Evolutionary conservation across 345 rosid genomes (phyloP), one percentile per base, ranked within the genome.

Genomic region (Punica granatum): DNA sequence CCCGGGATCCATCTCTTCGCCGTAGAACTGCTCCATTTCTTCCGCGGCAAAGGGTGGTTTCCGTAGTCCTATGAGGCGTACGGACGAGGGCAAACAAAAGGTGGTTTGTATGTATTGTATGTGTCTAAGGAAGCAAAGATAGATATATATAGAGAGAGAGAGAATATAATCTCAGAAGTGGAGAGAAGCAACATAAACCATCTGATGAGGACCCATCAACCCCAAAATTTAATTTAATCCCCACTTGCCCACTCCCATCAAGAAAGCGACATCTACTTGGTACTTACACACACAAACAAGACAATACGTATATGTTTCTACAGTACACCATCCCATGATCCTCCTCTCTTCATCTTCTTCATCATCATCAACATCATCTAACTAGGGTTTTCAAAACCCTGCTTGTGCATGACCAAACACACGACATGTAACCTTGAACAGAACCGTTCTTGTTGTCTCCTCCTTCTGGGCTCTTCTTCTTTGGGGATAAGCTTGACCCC

Each of bases 141-240:
- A 48, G 58, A 41, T 65, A 63, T 39, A 63, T 72, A 80, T 85
- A 80, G 77, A 79, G 77, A 78, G 73, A 72, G 32, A 72, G 37
- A 41, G 70, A n/a, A n/a, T n/a, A n/a, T n/a, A 77, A 67, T 66
- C 70, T 35, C 62, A 77, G 74, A 73, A 73, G 71, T 63, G 15
- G 73, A 63, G 65, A 61, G 73, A 83, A 79, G 78, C 85, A 83
- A 81, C 88, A 77, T 60, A 81, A 78, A 78, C 71, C 76, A 83
- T 83, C 84, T 80, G 82, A 34, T 37, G 62, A 19, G 26, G 15
- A 30, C 58, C 46, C 64, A 53, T 46, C 23, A 31, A 48, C 58
- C 10, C 3, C 23, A 8, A 26, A 1, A 36, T 12, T 1, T 15
- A 30, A 44, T 43, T 4, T 48, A 4, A 66, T 32, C 28, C 35